These are phyloP conservation scores for Colletotrichum orchidophilum DNA, from an alignment of 2,329 filamentous ascomycete genomes.

Conservation along the genomic window DNA sequence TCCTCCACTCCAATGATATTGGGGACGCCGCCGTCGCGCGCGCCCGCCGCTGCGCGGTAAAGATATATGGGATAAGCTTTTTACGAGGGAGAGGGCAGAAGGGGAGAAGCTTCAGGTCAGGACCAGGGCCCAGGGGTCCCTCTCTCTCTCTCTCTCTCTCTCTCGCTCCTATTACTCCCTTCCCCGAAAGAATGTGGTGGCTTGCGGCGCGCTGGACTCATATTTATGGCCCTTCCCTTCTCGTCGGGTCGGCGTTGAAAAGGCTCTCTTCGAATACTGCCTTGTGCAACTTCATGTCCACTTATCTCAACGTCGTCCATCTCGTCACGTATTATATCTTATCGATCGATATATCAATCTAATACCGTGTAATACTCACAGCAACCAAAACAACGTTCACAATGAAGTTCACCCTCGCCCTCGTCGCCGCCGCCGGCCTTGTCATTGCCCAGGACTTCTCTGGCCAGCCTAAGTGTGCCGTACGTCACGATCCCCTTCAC, in stretches of 20 bases:
- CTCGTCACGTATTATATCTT: not conserved
- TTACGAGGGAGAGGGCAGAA: constrained; percentile 8
- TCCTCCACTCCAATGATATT: not conserved
- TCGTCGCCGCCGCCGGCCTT: constrained; percentile 47
- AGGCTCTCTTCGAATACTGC: not conserved
- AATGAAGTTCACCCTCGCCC: constrained; percentile 51
- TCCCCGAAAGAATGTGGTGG: not conserved
- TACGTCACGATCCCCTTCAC: constrained; percentile 41
- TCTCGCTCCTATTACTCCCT: not conserved
- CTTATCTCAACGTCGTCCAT: constrained; percentile 3
- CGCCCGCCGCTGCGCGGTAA: constrained; percentile 1
- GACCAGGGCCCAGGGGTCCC: constrained; percentile 6
- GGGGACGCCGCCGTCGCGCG: not conserved
- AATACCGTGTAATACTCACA: constrained; percentile 3
- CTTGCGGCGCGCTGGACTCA: not conserved
- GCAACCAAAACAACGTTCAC: constrained; percentile 37
- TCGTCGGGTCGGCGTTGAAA: not conserved
- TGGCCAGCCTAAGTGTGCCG: constrained; percentile 50
- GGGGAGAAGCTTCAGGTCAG: constrained; percentile 4
- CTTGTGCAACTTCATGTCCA: not conserved
- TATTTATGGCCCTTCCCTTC: constrained; percentile 31
- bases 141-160: not conserved
- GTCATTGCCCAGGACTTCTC: constrained; percentile 50
- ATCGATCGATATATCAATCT: not conserved
- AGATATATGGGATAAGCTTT: constrained; percentile 30